Evolutionary conservation across 2,329 filamentous ascomycete genomes (phyloP), one percentile per base, ranked within the genome.

Genomic region (Arthroderma sp.): DNA sequence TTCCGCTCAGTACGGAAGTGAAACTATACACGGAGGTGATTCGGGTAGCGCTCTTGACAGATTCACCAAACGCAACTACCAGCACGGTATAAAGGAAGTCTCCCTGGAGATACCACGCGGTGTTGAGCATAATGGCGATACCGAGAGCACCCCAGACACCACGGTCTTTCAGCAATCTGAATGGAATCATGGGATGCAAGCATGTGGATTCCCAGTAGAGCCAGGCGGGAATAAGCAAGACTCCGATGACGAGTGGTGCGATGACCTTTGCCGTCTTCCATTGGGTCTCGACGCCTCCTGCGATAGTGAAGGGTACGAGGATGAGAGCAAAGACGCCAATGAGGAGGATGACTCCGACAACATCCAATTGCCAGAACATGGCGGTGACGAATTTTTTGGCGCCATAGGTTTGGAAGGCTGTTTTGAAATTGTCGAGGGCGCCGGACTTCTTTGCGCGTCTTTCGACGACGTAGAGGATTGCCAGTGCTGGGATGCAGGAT

Each of bases 11-110:
- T 59, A 84, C 81, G 21, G 80, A 82, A 54, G 70, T 63, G 63
- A 79, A 79, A 60, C 73, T 77, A 74, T 85, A 86, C 1, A 86
- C 73, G 0, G 79, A 81, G 0, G 74, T 72, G 59, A 86, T 78
- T 15, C 82, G 78, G 0, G 81, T 84, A 1, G 83, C 82, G 7
- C 73, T 73, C 54, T 71, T 73, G 61, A 80, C 67, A 54, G 74
- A 78, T 61, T 84, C 81, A 66, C 83, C 74, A 63, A 85, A 86
- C 37, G 76, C 77, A 17, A 86, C 79, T 9, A 78, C 66, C 1
- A 86, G 76, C 1, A 85, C 78, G 0, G 82, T 83, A 70, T 79
- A 85, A 2, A 86, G 75, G 66, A 79, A 85, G 64, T 84, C 79
- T 21, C 78, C 80, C 67, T 86, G 83, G 68, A 84, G 75, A 60